Evolutionary conservation across 1,284 basidiomycete genomes (phyloP).

Genomic region (Microstroma glucosiphilum): DNA sequence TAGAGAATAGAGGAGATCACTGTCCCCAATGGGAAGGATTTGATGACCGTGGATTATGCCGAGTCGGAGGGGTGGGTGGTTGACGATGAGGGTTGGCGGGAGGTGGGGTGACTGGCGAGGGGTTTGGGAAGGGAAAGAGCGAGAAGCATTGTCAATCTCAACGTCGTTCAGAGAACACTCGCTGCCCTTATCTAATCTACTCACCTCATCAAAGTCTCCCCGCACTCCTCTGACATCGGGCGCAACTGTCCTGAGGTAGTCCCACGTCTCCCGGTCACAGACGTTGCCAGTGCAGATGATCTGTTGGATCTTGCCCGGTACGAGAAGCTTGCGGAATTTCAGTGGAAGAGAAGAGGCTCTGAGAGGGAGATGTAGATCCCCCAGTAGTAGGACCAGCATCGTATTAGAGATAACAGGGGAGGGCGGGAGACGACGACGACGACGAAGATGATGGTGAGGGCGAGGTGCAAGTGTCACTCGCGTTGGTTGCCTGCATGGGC

Average conservation of each 20-base stretch:
- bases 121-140: not conserved
- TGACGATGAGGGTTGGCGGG: slow-evolving; percentile 74
- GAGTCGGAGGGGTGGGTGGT: slow-evolving; percentile 81
- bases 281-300: slow-evolving; percentile 97
- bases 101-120: slow-evolving; percentile 59
- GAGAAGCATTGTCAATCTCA: not conserved
- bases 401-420: no score
- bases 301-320: slow-evolving; percentile 91
- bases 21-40: slow-evolving; percentile 81
- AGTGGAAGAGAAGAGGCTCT: slow-evolving; percentile 75
- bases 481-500: no score
- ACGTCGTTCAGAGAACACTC: not conserved
- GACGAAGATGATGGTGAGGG: no score
- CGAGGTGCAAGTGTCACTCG: no score
- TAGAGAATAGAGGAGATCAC: slow-evolving; percentile 76
- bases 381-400: slow-evolving; percentile 15
- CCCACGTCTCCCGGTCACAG: slow-evolving; percentile 92
- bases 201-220: slow-evolving; percentile 91
- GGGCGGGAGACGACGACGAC: not conserved
- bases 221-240: slow-evolving; percentile 85
- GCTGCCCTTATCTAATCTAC: slow-evolving; percentile 18
- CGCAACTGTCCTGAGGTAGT: slow-evolving; percentile 94
- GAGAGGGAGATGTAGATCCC: slow-evolving; percentile 45
- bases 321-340: slow-evolving; percentile 95
- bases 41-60: slow-evolving; percentile 94